Conservation (phyloP, 1,284 basidiomycete species). For the Cryptococcus hybrid region DNA sequence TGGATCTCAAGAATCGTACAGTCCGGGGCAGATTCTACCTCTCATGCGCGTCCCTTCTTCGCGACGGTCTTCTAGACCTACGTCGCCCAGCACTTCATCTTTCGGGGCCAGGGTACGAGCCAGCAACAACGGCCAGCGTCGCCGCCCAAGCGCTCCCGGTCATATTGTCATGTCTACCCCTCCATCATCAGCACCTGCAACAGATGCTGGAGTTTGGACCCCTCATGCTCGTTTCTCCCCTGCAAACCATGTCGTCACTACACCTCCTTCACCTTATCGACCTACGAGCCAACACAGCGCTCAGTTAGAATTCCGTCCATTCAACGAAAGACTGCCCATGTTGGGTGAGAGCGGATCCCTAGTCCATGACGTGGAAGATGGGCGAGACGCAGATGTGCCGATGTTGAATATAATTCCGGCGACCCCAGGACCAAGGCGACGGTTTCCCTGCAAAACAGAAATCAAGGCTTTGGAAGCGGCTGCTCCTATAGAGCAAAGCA, state of each 20-base stretch:
- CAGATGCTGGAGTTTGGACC: not conserved
- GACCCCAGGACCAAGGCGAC: conserved; percentile 29
- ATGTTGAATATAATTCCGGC: conserved; percentile 49
- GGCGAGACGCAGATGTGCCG: conserved; percentile 19
- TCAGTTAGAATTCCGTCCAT: conserved; percentile 5
- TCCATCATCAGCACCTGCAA: no score
- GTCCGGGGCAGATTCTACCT: not conserved
- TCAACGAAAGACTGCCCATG: conserved; percentile 18
- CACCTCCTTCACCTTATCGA: conserved; percentile 37
- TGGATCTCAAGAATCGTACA: not conserved
- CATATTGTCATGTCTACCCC: no score
- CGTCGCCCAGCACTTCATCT: conserved; percentile 31
- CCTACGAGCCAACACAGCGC: conserved; percentile 21
- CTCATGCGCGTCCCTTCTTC: conserved; percentile 1
- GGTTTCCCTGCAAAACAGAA: conserved; percentile 17
- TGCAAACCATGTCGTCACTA: conserved; percentile 15
- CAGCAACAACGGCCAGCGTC: conserved; percentile 1
- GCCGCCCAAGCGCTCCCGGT: no score
- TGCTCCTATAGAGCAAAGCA: conserved; percentile 13
- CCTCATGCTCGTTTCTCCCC: conserved; percentile 15
- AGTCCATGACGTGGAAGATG: not conserved
- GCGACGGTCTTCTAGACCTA: conserved; percentile 30
- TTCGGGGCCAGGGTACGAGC: conserved; percentile 27
- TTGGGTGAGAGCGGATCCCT: not conserved
- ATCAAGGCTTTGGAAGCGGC: conserved; percentile 15